Percentiles rank a stretch among this genome's conserved stretches.
Conservation (phyloP, 306 rosid genomes). For the Rosa chinensis region DNA sequence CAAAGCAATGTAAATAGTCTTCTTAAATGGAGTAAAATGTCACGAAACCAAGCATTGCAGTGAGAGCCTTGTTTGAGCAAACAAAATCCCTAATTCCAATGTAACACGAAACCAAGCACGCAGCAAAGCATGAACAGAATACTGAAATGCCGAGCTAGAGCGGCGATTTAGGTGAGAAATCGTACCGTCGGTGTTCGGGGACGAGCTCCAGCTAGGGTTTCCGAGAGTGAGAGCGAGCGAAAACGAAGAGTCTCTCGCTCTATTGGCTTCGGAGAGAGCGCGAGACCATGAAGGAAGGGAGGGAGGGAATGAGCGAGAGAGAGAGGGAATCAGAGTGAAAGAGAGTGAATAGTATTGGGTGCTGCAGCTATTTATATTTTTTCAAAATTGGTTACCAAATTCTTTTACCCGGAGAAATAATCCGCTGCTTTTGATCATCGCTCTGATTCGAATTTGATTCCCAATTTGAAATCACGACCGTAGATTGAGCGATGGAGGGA, state of each 20-base stretch:
- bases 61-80: not conserved
- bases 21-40: not conserved
- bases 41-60: not conserved
- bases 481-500: not conserved
- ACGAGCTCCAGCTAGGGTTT: not conserved
- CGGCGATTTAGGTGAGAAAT: not conserved
- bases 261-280: not conserved
- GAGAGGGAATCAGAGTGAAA: not conserved
- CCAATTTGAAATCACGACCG: not conserved
- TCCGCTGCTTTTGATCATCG: too few species aligned
- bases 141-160: not conserved
- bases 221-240: not conserved
- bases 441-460: too few species aligned
- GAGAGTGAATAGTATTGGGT: too few species aligned
- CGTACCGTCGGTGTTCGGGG: not conserved
- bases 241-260: not conserved
- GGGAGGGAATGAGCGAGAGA: not conserved
- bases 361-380: too few species aligned
- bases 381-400: too few species aligned
- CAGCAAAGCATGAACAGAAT: not conserved
- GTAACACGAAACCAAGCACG: not conserved
- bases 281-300: not conserved
- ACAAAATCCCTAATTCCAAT: not conserved
- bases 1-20: not conserved
- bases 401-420: too few species aligned